Percentiles rank a stretch among this genome's conserved stretches.
phyloP scores from a whole-genome alignment of 1,139 yeast species.

The Candida tetrigidarum region DNA sequence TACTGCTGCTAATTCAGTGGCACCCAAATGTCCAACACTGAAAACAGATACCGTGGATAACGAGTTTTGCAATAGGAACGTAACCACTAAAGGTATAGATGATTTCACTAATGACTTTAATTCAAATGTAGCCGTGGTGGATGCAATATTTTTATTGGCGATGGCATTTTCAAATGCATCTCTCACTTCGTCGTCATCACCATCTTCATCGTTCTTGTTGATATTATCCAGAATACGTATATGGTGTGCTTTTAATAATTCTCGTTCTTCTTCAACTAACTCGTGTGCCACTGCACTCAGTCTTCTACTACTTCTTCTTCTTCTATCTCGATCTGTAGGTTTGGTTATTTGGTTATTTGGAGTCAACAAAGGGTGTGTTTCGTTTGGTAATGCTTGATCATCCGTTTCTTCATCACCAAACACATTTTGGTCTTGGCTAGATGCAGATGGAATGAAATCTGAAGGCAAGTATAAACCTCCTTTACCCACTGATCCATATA shows the following conservation, averaged over 20 bases:
- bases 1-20: slow-evolving; percentile 62
- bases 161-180: slow-evolving; percentile 44
- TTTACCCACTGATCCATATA: slow-evolving; percentile 57
- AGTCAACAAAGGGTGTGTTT: slow-evolving; percentile 20
- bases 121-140: slow-evolving; percentile 37
- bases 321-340: too few relatives aligned
- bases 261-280: slow-evolving; percentile 40
- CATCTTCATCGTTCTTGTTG: slow-evolving; percentile 31
- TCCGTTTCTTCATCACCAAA: slow-evolving; percentile 18
- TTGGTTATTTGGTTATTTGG: slow-evolving; percentile 8
- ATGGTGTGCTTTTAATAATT: slow-evolving; percentile 34
- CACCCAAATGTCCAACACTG: slow-evolving; percentile 62
- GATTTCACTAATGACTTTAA: slow-evolving; percentile 43
- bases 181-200: slow-evolving; percentile 31
- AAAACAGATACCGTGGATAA: slow-evolving; percentile 61
- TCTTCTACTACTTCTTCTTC: slow-evolving; percentile 20
- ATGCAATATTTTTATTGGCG: slow-evolving; percentile 26
- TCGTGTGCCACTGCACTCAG: slow-evolving; percentile 33
- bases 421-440: slow-evolving; percentile 11
- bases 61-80: slow-evolving; percentile 59
- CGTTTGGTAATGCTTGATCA: slow-evolving; percentile 19
- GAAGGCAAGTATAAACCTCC: slow-evolving; percentile 56
- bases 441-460: slow-evolving; percentile 39
- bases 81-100: slow-evolving; percentile 55
- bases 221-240: slow-evolving; percentile 20